Percentiles rank a stretch among this genome's conserved stretches.
These are phyloP conservation scores for Skeletonema costatum DNA, from an alignment of 108 stramenopile genomes.

Conservation along the genomic window DNA sequence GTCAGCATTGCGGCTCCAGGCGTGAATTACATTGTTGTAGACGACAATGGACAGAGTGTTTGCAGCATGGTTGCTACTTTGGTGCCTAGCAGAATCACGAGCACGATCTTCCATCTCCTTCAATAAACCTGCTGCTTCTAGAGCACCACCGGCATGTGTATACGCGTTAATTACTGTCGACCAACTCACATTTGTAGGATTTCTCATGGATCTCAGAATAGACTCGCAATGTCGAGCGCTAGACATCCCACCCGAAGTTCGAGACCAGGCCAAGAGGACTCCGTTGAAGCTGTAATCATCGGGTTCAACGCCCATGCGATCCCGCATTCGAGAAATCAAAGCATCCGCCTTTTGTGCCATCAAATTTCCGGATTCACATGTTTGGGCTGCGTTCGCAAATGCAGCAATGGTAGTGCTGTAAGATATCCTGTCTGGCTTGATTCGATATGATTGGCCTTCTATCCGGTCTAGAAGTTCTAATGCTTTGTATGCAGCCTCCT, in stretches of 20 bases:
- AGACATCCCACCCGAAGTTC: conserved; percentile 27
- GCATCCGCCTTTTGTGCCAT: conserved; percentile 22
- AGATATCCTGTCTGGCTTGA: conserved; percentile 38
- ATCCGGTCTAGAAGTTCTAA: conserved; percentile 21
- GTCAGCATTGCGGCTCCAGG: conserved; percentile 33
- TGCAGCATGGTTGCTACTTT: background rate
- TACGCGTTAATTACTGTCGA: conserved; percentile 57
- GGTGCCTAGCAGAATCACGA: background rate
- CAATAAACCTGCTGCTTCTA: conserved; percentile 32
- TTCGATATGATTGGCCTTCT: conserved; percentile 1
- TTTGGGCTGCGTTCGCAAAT: conserved; percentile 38
- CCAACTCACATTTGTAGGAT: conserved; percentile 39
- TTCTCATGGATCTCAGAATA: conserved; percentile 31
- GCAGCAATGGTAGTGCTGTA: conserved; percentile 45
- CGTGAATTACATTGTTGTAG: conserved; percentile 41
- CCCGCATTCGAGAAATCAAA: conserved; percentile 26
- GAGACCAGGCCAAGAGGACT: conserved; percentile 40
- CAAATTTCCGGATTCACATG: conserved; percentile 7
- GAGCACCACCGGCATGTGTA: conserved; percentile 46
- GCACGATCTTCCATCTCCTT: conserved; percentile 30
- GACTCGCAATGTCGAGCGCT: conserved; percentile 33
- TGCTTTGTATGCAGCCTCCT: conserved; percentile 31
- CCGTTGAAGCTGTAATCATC: conserved; percentile 40
- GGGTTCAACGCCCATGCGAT: conserved; percentile 11
- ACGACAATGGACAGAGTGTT: conserved; percentile 15